phyloP scores from a whole-genome alignment of 2,329 filamentous ascomycete species.

The Hirsutella rhossiliensis region DNA sequence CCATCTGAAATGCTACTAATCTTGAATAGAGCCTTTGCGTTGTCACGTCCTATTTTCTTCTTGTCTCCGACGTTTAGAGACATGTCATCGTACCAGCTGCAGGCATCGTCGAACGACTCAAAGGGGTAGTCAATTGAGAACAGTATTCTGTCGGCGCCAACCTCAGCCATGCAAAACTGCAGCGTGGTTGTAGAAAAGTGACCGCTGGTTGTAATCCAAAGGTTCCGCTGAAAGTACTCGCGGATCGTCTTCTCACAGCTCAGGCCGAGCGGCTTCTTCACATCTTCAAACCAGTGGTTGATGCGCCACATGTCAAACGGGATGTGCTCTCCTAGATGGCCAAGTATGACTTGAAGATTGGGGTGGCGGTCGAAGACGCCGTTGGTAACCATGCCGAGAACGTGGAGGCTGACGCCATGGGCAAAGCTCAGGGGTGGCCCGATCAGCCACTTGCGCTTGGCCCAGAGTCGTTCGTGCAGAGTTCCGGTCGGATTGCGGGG shows the following conservation, averaged over 20 bases:
- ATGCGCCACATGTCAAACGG: constrained; percentile 38
- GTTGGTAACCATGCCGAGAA: constrained; percentile 37
- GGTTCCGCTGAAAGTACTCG: constrained; percentile 41
- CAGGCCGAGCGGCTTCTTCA: constrained; percentile 37
- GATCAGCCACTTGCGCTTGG: constrained; percentile 45
- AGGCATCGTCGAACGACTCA: constrained; percentile 30
- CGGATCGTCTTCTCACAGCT: constrained; percentile 34
- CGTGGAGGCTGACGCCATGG: constrained; percentile 45
- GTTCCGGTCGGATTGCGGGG: constrained; percentile 44
- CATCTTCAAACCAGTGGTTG: constrained; percentile 43
- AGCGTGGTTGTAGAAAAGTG: constrained; percentile 42
- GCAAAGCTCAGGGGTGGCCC: constrained; percentile 48
- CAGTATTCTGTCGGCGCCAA: constrained; percentile 37
- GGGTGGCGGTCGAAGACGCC: constrained; percentile 38
- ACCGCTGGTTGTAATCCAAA: constrained; percentile 45
- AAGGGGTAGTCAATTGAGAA: constrained; percentile 43
- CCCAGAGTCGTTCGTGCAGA: constrained; percentile 45
- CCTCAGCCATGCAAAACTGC: constrained; percentile 33
- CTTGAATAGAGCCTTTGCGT: constrained; percentile 29
- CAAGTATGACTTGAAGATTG: constrained; percentile 31
- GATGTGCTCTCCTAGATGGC: constrained; percentile 36
- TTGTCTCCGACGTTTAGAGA: constrained; percentile 20
- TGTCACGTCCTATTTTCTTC: constrained; percentile 29
- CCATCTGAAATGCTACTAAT: constrained; percentile 5
- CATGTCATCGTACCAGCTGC: constrained; percentile 27